These are phyloP conservation scores for Phytophthora colocasiae DNA, from an alignment of 352 stramenopile species.

Conservation along the genomic window DNA sequence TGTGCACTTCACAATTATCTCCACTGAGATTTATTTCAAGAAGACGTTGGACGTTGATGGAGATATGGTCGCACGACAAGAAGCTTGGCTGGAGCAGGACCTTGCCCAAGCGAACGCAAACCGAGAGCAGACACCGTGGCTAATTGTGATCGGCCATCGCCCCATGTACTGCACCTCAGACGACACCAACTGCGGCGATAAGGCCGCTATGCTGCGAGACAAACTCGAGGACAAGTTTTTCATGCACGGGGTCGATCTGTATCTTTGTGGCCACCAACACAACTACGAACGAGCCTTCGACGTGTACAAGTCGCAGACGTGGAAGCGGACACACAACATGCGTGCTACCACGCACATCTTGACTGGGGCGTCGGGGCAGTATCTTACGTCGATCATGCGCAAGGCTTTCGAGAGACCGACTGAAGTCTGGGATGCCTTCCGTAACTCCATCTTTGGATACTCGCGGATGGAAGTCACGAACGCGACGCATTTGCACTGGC, in stretches of 20 bases:
- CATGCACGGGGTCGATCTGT: constrained; percentile 84
- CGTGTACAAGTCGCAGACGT: constrained; percentile 72
- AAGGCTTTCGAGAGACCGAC: constrained; percentile 74
- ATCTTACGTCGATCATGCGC: constrained; percentile 79
- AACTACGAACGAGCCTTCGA: constrained; percentile 92
- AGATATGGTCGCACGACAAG: constrained; percentile 61
- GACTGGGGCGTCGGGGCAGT: constrained; percentile 89
- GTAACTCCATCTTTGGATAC: constrained; percentile 91
- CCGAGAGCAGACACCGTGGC: constrained; percentile 72
- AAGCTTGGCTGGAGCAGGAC: constrained; percentile 73
- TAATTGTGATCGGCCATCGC: constrained; percentile 88
- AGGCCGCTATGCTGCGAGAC: constrained; percentile 64
- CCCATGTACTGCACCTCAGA: constrained; percentile 92
- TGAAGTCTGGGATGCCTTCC: constrained; percentile 82
- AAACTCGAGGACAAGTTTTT: constrained; percentile 86
- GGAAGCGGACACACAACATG: constrained; percentile 82
- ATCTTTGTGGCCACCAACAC: constrained; percentile 91
- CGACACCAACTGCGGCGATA: constrained; percentile 72
- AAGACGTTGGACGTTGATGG: constrained; percentile 59
- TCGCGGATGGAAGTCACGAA: constrained; percentile 86
- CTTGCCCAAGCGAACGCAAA: constrained; percentile 73
- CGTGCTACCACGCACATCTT: constrained; percentile 89
- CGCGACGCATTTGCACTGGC: constrained; percentile 89
- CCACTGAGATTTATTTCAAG: constrained; percentile 92
- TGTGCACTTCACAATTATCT: constrained; percentile 88